Base-by-base conservation (phyloP, 306 rosid genomes). In the Begonia peltatifolia region DNA sequence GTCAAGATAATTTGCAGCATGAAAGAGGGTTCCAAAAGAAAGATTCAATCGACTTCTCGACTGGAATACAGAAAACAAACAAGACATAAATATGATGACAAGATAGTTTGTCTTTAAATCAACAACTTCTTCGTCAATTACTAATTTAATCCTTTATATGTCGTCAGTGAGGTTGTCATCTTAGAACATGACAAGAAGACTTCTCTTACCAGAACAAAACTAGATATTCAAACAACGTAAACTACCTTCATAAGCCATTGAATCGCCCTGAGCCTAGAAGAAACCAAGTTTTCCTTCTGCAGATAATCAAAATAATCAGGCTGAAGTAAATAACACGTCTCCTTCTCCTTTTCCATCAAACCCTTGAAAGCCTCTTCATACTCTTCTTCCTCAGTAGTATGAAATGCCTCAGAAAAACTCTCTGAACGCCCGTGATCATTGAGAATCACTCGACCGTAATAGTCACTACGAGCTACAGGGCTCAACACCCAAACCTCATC, bases 181-280 rank as follows among this genome's bases (percentile, higher is more conserved):
- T 5, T 30, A 30, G 38, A 30, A 30, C 38, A 30, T 30, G 38
- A 30, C 6, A 5, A 30, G 8, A 30, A 30, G 38, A 30, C 6
- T 30, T 30, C 38, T 30, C 38, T 10, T 11, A 3, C 48, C 48
- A 11, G 23, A 22, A 49, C 12, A 35, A 20, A 12, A 50, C 46
- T 1, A 35, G 38, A 46, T 18, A 0, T 25, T 9, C 9, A 15
- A 42, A 4, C 5, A 50, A 36, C 2, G 11, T 6, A 65, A 35
- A 4, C 54, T 65, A 79, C 85, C 85, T 76, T 63, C 63, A 75
- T 50, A 63, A 79, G 57, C 82, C 81, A 75, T 56, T 69, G 79
- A 50, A 67, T 72, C 16, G 59, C 56, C 56, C 52, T 72, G 50
- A 57, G 35, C 71, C 85, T 75, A 52, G 73, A 11, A 72, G 47